These are phyloP conservation scores for Beauveria pseudobassiana DNA, from an alignment of 2,329 filamentous ascomycete species.

Conservation along the genomic window DNA sequence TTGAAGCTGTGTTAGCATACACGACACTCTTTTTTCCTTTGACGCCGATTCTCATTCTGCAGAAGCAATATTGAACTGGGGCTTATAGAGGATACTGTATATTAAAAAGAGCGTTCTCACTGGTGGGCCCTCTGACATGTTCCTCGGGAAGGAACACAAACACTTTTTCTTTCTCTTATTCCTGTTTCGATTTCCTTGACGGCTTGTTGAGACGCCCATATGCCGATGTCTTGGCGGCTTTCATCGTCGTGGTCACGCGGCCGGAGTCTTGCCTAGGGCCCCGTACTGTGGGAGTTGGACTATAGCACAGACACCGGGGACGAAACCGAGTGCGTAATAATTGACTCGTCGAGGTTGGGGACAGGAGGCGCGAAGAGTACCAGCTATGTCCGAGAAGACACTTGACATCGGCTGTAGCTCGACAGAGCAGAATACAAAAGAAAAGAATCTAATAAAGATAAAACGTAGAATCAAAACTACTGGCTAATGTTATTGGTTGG, in stretches of 20 bases:
- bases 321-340: not conserved
- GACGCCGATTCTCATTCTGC: not conserved
- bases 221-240: not conserved
- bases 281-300: not conserved
- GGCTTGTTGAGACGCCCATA: not conserved
- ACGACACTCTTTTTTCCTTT: not conserved
- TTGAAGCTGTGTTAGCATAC: not conserved
- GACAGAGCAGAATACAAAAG: not conserved
- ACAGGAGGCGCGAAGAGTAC: not conserved
- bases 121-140: conserved; percentile 3
- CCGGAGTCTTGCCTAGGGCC: not conserved
- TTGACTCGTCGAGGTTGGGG: not conserved
- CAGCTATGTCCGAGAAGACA: not conserved
- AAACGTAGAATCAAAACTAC: not conserved
- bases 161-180: not conserved
- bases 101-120: conserved; percentile 4
- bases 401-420: not conserved
- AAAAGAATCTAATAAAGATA: not conserved
- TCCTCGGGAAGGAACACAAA: conserved; percentile 5
- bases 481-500: too few species aligned
- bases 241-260: not conserved
- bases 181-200: not conserved
- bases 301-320: not conserved
- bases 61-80: not conserved
- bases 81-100: conserved; percentile 9